These are phyloP conservation scores for Novymonas esmeraldas DNA, from an alignment of 208 protist species.

Conservation along the genomic window DNA sequence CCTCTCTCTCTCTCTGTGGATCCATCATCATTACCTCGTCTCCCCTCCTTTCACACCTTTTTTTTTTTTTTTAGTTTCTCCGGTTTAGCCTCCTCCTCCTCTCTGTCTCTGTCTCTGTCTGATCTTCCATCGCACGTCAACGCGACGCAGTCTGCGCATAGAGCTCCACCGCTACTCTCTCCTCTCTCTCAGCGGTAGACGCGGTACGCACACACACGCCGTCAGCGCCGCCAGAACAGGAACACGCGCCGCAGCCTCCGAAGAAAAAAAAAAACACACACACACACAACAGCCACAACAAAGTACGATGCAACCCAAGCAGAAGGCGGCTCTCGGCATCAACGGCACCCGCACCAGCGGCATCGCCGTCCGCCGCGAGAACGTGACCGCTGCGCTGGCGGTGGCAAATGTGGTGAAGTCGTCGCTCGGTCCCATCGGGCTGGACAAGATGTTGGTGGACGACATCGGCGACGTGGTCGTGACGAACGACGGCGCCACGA, in stretches of 20 bases:
- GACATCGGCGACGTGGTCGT: conserved; percentile 99
- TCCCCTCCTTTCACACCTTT: not conserved
- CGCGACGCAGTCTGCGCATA: too few relatives aligned
- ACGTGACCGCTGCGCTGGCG: conserved; percentile 97
- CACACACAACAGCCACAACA: not conserved
- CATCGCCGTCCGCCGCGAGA: conserved; percentile 96
- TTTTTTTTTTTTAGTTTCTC: not conserved
- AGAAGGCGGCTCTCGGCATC: conserved; percentile 90
- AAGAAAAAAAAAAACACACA: too few relatives aligned
- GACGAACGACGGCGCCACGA: conserved; percentile 99
- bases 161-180: too few relatives aligned
- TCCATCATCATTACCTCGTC: not conserved
- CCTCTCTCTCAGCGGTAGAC: too few relatives aligned
- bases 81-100: too few relatives aligned
- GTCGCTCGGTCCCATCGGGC: conserved; percentile 99
- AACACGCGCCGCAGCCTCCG: too few relatives aligned
- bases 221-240: too few relatives aligned
- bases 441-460: conserved; percentile 99
- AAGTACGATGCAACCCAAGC: conserved; percentile 77
- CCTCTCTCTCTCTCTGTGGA: conserved; percentile 1
- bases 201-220: too few relatives aligned
- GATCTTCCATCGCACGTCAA: too few relatives aligned
- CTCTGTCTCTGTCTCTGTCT: too few relatives aligned
- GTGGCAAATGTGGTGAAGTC: conserved; percentile 99
- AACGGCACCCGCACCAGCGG: conserved; percentile 96